A percentile compares a stretch with the other conserved stretches of the same genome.
These are phyloP conservation scores for Neurospora sp. DNA, from an alignment of 495 filamentous ascomycete genomes.

Conservation along the genomic window DNA sequence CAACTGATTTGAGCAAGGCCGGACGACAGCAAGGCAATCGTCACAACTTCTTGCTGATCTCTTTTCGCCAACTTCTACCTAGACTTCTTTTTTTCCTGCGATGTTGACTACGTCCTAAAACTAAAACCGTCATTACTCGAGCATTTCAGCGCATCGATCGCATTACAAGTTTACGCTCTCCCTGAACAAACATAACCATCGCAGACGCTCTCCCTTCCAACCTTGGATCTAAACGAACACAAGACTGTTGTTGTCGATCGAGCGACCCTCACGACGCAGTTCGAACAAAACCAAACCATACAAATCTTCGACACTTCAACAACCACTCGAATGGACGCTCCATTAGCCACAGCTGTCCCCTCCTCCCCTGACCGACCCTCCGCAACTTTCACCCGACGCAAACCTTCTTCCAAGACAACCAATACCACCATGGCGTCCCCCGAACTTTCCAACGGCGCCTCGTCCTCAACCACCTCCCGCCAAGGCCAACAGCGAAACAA, in stretches of 20 bases:
- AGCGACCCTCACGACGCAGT: not conserved
- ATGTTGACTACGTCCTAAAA: not conserved
- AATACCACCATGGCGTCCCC: not conserved
- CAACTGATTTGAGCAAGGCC: not conserved
- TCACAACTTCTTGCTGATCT: constrained; percentile 7
- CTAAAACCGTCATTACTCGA: not conserved
- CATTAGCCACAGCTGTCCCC: not conserved
- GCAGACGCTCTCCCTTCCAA: not conserved
- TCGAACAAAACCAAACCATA: not conserved
- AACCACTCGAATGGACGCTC: constrained; percentile 2
- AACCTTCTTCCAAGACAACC: not conserved
- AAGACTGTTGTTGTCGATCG: not conserved
- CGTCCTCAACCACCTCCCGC: not conserved
- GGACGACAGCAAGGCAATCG: not conserved
- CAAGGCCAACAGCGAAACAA: constrained; percentile 19
- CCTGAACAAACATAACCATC: not conserved
- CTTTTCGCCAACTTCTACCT: not conserved
- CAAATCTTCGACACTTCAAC: not conserved
- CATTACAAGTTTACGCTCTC: not conserved
- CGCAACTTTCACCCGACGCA: constrained; percentile 1
- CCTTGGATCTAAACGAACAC: not conserved
- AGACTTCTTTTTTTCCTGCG: not conserved
- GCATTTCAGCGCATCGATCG: not conserved
- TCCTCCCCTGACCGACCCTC: constrained; percentile 1
- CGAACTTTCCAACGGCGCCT: not conserved